These are phyloP conservation scores for Naganishia friedmannii DNA, from an alignment of 768 basidiomycete genomes.

Conservation along the genomic window DNA sequence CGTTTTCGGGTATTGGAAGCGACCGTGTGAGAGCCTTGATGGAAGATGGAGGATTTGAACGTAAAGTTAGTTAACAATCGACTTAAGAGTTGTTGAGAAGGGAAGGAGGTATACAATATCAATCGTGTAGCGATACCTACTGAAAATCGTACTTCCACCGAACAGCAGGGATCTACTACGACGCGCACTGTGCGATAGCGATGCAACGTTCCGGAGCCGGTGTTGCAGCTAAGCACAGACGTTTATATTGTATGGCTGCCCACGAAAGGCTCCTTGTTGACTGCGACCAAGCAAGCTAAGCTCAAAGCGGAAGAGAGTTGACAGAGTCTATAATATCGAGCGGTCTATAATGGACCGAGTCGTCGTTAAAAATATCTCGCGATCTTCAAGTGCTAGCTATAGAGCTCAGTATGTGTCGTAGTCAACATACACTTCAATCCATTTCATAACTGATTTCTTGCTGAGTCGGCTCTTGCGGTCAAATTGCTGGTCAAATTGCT, in stretches of 20 bases:
- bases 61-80: not conserved
- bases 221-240: not conserved
- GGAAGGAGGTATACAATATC: not conserved
- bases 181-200: not conserved
- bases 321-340: not conserved
- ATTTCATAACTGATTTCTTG: not conserved
- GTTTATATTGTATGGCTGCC: not conserved
- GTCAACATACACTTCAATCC: not conserved
- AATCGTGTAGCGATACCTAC: not conserved
- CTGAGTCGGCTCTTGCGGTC: not conserved
- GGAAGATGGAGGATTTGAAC: not conserved
- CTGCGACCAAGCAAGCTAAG: not conserved
- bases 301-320: not conserved
- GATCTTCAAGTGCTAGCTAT: not conserved
- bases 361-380: not conserved
- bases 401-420: not conserved
- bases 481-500: not conserved
- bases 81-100: not conserved
- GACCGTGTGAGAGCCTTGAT: not conserved
- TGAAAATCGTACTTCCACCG: not conserved
- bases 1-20: no score
- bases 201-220: not conserved
- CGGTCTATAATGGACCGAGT: not conserved
- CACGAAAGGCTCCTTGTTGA: constrained; percentile 4
- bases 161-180: no score